phyloP scores from a whole-genome alignment of 2,329 filamentous ascomycete genomes.

The Microdochium trichocladiopsis region DNA sequence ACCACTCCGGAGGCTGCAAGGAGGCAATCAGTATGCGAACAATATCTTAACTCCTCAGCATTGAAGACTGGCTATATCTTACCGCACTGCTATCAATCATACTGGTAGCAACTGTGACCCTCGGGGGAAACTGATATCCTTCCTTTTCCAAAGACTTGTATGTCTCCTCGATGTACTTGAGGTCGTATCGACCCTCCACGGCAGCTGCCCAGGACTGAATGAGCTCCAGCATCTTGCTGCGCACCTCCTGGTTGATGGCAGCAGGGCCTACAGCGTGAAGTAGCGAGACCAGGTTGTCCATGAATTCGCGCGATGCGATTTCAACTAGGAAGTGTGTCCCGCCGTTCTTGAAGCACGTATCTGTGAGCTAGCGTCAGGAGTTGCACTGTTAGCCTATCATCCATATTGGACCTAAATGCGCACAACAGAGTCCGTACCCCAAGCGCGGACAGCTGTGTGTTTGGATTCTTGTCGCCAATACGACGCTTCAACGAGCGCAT shows the following conservation, averaged over 20 bases:
- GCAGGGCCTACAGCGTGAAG: conserved; percentile 71
- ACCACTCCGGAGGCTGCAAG: conserved; percentile 87
- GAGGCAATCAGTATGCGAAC: conserved; percentile 8
- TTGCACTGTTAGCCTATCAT: conserved; percentile 45
- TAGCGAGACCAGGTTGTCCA: conserved; percentile 92
- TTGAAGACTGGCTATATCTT: conserved; percentile 25
- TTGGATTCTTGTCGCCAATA: conserved; percentile 96
- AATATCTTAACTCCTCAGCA: neutral
- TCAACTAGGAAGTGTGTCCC: conserved; percentile 91
- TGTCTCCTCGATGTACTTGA: conserved; percentile 82
- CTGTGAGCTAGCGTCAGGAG: conserved; percentile 59
- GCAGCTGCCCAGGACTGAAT: conserved; percentile 91
- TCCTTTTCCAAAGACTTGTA: conserved; percentile 78
- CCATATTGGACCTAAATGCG: conserved; percentile 27
- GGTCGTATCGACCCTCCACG: conserved; percentile 74
- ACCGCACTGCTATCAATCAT: conserved; percentile 97
- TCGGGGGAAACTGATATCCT: conserved; percentile 84
- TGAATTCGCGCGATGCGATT: conserved; percentile 94
- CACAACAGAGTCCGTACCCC: too few relatives aligned
- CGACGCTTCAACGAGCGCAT: conserved; percentile 94
- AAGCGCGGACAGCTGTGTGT: conserved; percentile 89
- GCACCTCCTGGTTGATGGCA: conserved; percentile 78
- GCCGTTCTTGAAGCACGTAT: conserved; percentile 98
- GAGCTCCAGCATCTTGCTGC: conserved; percentile 82
- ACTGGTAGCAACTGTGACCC: conserved; percentile 79